These are phyloP conservation scores for Entomophthora muscae DNA, from an alignment of 371 early-diverging fungal genomes.

Conservation along the genomic window DNA sequence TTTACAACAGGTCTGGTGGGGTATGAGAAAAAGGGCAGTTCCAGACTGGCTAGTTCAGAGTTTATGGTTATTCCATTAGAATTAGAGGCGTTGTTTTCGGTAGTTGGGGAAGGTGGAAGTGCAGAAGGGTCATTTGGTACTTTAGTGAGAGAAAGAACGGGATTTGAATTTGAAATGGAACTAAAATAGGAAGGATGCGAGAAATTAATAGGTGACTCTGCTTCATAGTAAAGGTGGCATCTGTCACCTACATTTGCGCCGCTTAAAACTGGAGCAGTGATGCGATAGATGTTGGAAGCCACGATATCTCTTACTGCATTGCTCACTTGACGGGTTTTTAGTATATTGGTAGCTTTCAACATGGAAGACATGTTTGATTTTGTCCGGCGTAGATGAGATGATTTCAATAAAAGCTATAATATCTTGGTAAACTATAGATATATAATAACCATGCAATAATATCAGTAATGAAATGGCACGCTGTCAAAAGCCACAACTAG, in stretches of 20 bases:
- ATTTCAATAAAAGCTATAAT: neutral
- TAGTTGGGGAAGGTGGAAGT: neutral
- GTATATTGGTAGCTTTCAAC: neutral
- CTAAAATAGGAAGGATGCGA: neutral
- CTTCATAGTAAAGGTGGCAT: neutral
- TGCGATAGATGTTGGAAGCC: neutral
- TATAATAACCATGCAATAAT: too few relatives aligned
- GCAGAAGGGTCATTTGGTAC: neutral
- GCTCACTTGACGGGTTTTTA: neutral
- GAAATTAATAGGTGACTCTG: neutral
- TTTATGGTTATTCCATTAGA: neutral
- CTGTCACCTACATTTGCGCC: neutral
- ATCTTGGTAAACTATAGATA: too few relatives aligned
- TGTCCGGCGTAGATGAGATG: neutral
- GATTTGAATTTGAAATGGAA: neutral
- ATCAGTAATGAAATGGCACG: too few relatives aligned
- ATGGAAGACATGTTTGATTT: neutral
- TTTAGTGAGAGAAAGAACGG: neutral
- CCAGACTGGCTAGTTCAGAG: neutral
- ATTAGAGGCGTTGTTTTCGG: neutral
- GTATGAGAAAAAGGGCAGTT: neutral
- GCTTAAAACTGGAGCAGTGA: neutral
- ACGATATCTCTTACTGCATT: neutral
- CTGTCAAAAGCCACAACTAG: too few relatives aligned
- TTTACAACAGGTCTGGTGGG: neutral